Percentiles rank a stretch among this genome's conserved stretches.
These are phyloP conservation scores for Macrophomina phaseolina DNA, from an alignment of 2,329 filamentous ascomycete species.

Conservation along the genomic window DNA sequence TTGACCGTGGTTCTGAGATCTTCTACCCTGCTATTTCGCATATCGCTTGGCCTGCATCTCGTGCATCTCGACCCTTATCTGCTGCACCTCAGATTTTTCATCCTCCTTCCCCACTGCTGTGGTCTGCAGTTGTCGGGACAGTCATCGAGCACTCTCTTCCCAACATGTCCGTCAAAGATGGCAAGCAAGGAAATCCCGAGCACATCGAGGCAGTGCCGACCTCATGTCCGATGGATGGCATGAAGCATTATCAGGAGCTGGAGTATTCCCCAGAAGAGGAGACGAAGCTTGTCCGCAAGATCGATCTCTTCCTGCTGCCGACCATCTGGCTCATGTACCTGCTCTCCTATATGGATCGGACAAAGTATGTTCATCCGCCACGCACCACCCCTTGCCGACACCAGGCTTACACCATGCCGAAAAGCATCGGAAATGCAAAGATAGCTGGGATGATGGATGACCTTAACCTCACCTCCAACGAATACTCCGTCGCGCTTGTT, in stretches of 20 bases:
- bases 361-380: slow-evolving; percentile 36
- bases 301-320: slow-evolving; percentile 53
- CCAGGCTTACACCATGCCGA: not conserved
- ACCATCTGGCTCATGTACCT: slow-evolving; percentile 59
- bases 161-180: not conserved
- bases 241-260: not conserved
- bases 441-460: slow-evolving; percentile 58
- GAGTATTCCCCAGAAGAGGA: slow-evolving; percentile 39
- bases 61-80: not conserved
- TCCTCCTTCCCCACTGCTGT: not conserved
- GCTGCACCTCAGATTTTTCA: not conserved
- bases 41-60: slow-evolving; percentile 4
- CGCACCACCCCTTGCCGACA: not conserved
- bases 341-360: slow-evolving; percentile 54
- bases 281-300: slow-evolving; percentile 53
- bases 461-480: slow-evolving; percentile 52
- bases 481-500: slow-evolving; percentile 59
- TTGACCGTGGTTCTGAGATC: not conserved
- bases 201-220: not conserved
- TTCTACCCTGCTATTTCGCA: not conserved
- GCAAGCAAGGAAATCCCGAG: not conserved
- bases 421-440: slow-evolving; percentile 57
- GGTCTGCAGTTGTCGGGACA: not conserved
- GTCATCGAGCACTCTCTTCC: no score
- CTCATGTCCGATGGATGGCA: not conserved